Evolutionary conservation across 306 rosid genomes (phyloP), one percentile per base, ranked within the genome.

Genomic region (Vicia sativa): DNA sequence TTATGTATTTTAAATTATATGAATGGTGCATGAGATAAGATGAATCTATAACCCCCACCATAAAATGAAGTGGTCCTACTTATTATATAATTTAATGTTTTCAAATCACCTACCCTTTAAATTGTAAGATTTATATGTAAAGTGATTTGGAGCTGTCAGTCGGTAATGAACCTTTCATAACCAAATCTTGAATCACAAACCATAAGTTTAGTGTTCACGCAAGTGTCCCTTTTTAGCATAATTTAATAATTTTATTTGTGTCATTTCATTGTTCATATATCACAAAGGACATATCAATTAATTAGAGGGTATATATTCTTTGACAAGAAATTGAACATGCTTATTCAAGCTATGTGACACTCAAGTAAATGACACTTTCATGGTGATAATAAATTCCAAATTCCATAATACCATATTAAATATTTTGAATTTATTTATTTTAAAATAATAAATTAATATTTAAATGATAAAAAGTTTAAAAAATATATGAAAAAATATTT

Each of bases 21-120:
- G 70, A 10, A n/a, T 45, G 57, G 25, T 65, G 12, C 28, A 64
- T 44, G 70, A 61, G 60, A 64, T 64, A 70, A 52, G 65, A 74
- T 8, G 34, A 65, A 52, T 74, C 62, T 48, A 9, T 41, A 68
- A 37, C 82, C 44, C 53, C 35, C 44, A 67, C 35, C 18, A 28
- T 35, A 2, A 3, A 12, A 44, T 12, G 72, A 38, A 46, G 28
- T 19, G 78, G 15, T 62, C 78, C 68, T 67, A 53, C 58, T 54
- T n/a, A 50, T 60, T 48, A 42, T 48, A 41, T 42, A 19, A 21
- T 46, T 55, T 76, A 65, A 57, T 41, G 21, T 23, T 70, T 53
- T 58, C 14, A 49, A 60, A 60, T 19, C 35, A 58, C 42, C 39
- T 3, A 64, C 43, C 37, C 52, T 31, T 48, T 34, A 6, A 65